Percentiles rank a stretch among this genome's conserved stretches.
Conservation (phyloP, 768 basidiomycete genomes). For the Hydnomerulius pinastri region DNA sequence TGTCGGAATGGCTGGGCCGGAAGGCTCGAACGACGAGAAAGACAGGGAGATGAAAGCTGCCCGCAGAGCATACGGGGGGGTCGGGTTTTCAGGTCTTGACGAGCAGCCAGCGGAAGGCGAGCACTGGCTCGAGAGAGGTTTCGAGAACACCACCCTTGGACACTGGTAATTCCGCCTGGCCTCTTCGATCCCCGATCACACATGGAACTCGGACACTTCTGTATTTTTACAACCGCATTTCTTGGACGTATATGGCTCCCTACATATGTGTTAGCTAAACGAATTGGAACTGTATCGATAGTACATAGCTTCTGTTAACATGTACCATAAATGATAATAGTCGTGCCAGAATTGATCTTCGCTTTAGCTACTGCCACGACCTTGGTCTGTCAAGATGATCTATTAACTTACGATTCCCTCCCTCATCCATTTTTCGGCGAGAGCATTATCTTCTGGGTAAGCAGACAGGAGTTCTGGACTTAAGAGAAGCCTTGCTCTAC, state of each 20-base stretch:
- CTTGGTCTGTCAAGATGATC: background rate
- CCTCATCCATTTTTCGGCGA: slow-evolving; percentile 38
- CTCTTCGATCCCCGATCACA: background rate
- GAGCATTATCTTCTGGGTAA: slow-evolving; percentile 51
- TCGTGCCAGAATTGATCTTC: too few species aligned
- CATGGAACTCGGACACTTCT: too few species aligned
- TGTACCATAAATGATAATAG: background rate
- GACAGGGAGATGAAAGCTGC: slow-evolving; percentile 44
- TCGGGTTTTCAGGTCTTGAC: slow-evolving; percentile 65
- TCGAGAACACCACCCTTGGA: slow-evolving; percentile 51
- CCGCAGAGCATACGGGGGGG: slow-evolving; percentile 56
- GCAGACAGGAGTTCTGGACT: slow-evolving; percentile 42
- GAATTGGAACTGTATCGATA: slow-evolving; percentile 2
- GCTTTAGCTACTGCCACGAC: too few species aligned
- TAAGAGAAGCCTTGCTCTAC: slow-evolving; percentile 39
- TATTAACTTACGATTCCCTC: slow-evolving; percentile 5
- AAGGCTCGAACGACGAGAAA: too few species aligned
- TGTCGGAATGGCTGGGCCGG: too few species aligned
- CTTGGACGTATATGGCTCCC: too few species aligned
- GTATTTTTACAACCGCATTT: too few species aligned
- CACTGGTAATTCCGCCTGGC: slow-evolving; percentile 59
- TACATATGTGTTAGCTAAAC: background rate
- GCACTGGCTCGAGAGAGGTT: slow-evolving; percentile 67
- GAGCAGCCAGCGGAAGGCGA: slow-evolving; percentile 41
- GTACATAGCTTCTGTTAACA: background rate